Percentiles rank a stretch among this genome's conserved stretches.
Evolutionary conservation across 2,329 filamentous ascomycete species (phyloP).

Genomic region (Cordyceps cicadae): DNA sequence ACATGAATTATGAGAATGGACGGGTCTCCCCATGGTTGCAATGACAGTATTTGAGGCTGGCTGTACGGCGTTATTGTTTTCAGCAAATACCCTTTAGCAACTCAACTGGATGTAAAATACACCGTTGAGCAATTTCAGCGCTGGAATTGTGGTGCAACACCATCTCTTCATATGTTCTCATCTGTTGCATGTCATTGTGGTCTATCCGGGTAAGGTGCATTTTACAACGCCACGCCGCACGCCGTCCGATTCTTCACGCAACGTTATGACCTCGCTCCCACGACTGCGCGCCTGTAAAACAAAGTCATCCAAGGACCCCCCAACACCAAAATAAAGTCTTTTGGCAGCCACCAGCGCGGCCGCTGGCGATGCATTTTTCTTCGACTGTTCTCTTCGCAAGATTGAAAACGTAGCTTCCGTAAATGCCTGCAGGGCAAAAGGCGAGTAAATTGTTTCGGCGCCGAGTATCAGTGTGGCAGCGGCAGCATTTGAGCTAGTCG

Average conservation of each 20-base stretch:
- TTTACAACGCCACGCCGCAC: slow-evolving; percentile 54
- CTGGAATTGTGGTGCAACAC: not conserved
- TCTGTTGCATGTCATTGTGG: not conserved
- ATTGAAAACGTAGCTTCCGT: slow-evolving; percentile 56
- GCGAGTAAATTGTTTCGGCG: slow-evolving; percentile 78
- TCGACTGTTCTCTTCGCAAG: slow-evolving; percentile 36
- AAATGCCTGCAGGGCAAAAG: slow-evolving; percentile 60
- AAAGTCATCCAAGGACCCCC: slow-evolving; percentile 73
- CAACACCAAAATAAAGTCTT: slow-evolving; percentile 75
- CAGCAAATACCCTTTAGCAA: not conserved
- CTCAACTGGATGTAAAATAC: not conserved
- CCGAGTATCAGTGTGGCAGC: slow-evolving; percentile 51
- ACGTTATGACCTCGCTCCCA: slow-evolving; percentile 39
- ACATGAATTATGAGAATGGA: not conserved
- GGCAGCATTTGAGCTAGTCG: not conserved
- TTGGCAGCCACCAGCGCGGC: slow-evolving; percentile 67
- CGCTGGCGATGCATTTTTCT: slow-evolving; percentile 26
- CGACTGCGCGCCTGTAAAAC: slow-evolving; percentile 41
- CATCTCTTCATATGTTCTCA: not conserved
- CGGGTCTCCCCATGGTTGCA: not conserved
- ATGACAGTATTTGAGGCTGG: not conserved
- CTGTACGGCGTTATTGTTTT: slow-evolving; percentile 1
- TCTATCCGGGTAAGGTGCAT: slow-evolving; percentile 29
- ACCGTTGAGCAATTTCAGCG: not conserved
- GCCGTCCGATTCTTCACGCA: slow-evolving; percentile 53